Percentiles rank a stretch among this genome's conserved stretches.
Evolutionary conservation across 1,284 basidiomycete genomes (phyloP).

Genomic region (Malassezia sp.): DNA sequence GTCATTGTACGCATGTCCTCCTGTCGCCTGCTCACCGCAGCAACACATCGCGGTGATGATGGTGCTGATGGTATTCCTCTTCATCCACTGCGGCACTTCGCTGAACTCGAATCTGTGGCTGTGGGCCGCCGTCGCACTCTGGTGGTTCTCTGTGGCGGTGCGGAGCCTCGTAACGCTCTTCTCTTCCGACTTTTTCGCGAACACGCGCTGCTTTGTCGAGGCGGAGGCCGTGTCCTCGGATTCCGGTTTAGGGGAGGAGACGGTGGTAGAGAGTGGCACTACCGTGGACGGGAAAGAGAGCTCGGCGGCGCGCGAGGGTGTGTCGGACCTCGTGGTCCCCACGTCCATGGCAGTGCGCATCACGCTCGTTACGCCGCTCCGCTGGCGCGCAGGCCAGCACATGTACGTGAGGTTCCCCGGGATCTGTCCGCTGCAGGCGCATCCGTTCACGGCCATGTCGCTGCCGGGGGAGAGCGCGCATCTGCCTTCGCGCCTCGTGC

Average conservation of each 20-base stretch:
- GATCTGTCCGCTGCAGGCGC: constrained; percentile 1
- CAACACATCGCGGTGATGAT: constrained; percentile 30
- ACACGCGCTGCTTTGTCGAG: no score
- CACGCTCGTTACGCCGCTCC: constrained; percentile 11
- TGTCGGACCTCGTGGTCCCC: no score
- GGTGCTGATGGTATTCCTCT: constrained; percentile 23
- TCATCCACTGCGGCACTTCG: constrained; percentile 10
- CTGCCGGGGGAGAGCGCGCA: neutral
- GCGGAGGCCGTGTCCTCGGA: no score
- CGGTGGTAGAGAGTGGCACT: no score
- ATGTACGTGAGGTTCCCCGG: constrained; percentile 12
- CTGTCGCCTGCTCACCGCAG: no score
- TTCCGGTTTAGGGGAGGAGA: no score
- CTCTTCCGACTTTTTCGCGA: constrained; percentile 7
- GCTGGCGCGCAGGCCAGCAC: constrained; percentile 13
- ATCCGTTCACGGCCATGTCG: constrained; percentile 11
- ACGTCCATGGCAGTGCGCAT: no score
- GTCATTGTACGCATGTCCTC: no score
- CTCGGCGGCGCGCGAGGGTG: no score
- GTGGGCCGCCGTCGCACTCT: constrained; percentile 11
- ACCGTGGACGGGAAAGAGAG: no score
- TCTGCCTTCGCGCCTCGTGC: neutral
- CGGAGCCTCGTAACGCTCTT: constrained; percentile 5
- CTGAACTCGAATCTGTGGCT: constrained; percentile 1
- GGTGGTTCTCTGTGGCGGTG: constrained; percentile 3